Evolutionary conservation across 805 yeast genomes (phyloP).

Genomic region (Myxozyma udenii): DNA sequence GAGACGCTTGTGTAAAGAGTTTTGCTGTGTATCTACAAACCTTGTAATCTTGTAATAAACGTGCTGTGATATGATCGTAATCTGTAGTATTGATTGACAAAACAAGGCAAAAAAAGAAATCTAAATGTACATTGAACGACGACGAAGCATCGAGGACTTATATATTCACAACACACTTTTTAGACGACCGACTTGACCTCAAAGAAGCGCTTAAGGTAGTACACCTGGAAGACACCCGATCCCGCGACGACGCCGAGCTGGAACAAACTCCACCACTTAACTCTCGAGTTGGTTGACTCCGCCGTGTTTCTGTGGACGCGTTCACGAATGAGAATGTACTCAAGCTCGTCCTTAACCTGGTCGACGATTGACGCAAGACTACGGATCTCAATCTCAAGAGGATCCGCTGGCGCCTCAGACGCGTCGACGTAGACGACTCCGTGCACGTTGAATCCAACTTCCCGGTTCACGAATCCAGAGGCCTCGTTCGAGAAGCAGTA

Average conservation of each 20-base stretch:
- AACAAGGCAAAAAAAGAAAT: background rate
- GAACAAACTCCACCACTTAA: slow-evolving; percentile 95
- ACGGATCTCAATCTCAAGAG: slow-evolving; percentile 76
- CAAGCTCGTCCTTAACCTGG: slow-evolving; percentile 85
- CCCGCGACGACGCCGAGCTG: slow-evolving; percentile 81
- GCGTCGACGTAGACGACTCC: slow-evolving; percentile 86
- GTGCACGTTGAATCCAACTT: slow-evolving; percentile 91
- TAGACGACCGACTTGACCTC: slow-evolving; percentile 89
- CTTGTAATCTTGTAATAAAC: background rate
- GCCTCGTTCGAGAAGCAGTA: slow-evolving; percentile 92
- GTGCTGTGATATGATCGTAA: background rate
- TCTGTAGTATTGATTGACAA: too few relatives aligned
- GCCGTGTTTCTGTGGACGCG: slow-evolving; percentile 98
- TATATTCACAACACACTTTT: too few relatives aligned
- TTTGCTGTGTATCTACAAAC: too few relatives aligned
- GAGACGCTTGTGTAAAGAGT: slow-evolving; percentile 45
- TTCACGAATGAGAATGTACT: slow-evolving; percentile 91
- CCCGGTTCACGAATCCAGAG: slow-evolving; percentile 68
- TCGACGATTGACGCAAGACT: slow-evolving; percentile 69
- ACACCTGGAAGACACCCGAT: slow-evolving; percentile 89
- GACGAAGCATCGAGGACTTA: too few relatives aligned
- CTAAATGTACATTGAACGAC: too few relatives aligned
- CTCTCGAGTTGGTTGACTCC: slow-evolving; percentile 93
- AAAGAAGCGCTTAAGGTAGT: slow-evolving; percentile 89
- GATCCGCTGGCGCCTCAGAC: slow-evolving; percentile 28